Percentiles rank a stretch among this genome's conserved stretches.
phyloP scores from a whole-genome alignment of 495 filamentous ascomycete genomes.

The Articulospora tetracladia region DNA sequence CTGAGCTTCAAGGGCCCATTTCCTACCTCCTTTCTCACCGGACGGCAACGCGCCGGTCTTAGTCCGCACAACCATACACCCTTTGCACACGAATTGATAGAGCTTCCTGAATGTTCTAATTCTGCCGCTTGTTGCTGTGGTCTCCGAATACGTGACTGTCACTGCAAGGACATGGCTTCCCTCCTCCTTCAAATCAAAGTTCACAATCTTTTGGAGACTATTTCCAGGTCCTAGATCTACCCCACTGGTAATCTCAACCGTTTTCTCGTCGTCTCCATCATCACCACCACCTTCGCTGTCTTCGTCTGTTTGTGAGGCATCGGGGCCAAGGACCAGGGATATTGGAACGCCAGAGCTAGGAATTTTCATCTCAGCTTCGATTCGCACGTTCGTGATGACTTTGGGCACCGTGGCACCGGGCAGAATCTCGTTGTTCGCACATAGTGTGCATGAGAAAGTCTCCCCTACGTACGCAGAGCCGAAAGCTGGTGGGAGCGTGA shows the following conservation, averaged over 20 bases:
- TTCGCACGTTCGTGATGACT: constrained; percentile 67
- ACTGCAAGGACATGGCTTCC: constrained; percentile 92
- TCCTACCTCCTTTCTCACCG: constrained; percentile 15
- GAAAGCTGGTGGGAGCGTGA: constrained; percentile 91
- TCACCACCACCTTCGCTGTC: not conserved
- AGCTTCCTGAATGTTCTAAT: constrained; percentile 89
- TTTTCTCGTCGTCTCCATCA: constrained; percentile 16
- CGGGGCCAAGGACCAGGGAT: constrained; percentile 19
- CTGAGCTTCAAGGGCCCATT: constrained; percentile 81
- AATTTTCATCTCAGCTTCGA: constrained; percentile 93
- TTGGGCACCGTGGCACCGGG: constrained; percentile 37
- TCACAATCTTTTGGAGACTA: constrained; percentile 77
- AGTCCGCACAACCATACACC: constrained; percentile 82
- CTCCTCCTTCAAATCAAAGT: constrained; percentile 88
- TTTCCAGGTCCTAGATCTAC: constrained; percentile 58
- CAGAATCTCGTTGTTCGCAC: constrained; percentile 81
- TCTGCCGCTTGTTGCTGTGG: constrained; percentile 60
- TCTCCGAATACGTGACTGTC: constrained; percentile 82
- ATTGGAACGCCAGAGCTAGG: constrained; percentile 40
- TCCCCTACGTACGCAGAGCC: constrained; percentile 94
- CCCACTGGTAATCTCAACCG: constrained; percentile 10
- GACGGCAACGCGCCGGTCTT: constrained; percentile 64
- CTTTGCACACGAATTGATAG: constrained; percentile 93
- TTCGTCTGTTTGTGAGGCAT: constrained; percentile 12
- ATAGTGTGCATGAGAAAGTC: constrained; percentile 89